phyloP scores from a whole-genome alignment of 768 basidiomycete species.

The Naganishia friedmannii region DNA sequence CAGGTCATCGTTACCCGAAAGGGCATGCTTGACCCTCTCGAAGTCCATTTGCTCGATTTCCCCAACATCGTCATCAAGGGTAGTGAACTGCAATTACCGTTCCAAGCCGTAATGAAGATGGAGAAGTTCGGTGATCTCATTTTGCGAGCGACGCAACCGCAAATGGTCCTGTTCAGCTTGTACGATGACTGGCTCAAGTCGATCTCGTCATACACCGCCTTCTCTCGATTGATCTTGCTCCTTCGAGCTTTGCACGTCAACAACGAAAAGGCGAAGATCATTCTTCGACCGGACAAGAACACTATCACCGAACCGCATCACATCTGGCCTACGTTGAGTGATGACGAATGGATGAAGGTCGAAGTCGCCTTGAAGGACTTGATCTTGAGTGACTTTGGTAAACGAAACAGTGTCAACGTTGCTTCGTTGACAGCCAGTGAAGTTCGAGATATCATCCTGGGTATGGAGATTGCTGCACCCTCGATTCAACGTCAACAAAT shows the following conservation, averaged over 20 bases:
- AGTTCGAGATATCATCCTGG: constrained; percentile 95
- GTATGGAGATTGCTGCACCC: constrained; percentile 76
- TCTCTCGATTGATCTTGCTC: constrained; percentile 94
- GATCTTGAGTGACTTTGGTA: constrained; percentile 91
- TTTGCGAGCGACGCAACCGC: constrained; percentile 91
- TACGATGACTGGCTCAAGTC: constrained; percentile 99
- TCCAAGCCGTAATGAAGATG: constrained; percentile 99
- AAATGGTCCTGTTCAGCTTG: constrained; percentile 97
- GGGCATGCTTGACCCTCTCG: constrained; percentile 92
- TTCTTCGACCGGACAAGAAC: constrained; percentile 92
- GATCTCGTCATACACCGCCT: constrained; percentile 97
- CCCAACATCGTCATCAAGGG: constrained; percentile 99
- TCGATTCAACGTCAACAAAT: constrained; percentile 88
- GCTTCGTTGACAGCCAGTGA: constrained; percentile 94
- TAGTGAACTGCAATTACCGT: constrained; percentile 92
- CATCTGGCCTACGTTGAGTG: constrained; percentile 75
- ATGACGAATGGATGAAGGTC: constrained; percentile 98
- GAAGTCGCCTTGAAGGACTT: constrained; percentile 98
- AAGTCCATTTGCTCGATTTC: constrained; percentile 98
- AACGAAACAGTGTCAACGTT: constrained; percentile 97
- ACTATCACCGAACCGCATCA: constrained; percentile 97
- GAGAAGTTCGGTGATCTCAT: constrained; percentile 99
- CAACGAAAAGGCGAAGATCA: constrained; percentile 98
- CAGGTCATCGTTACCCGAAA: constrained; percentile 99
- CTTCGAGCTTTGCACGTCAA: constrained; percentile 97